phyloP scores from a whole-genome alignment of 2,329 filamentous ascomycete genomes.

The Penicillium sp. region DNA sequence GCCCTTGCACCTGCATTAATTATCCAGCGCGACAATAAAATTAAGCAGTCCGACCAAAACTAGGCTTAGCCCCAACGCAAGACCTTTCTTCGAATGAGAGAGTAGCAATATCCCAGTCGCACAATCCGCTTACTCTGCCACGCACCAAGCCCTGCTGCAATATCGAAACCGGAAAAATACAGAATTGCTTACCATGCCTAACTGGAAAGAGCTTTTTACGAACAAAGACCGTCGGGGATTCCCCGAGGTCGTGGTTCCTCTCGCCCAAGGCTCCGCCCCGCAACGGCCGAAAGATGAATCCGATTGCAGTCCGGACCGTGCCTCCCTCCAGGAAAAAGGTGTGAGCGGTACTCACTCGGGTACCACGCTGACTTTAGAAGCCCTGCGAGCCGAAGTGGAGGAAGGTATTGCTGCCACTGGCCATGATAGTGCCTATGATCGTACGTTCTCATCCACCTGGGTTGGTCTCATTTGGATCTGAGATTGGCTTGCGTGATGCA shows the following conservation, averaged over 20 bases:
- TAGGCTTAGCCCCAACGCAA: conserved; percentile 1
- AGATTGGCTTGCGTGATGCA: conserved; percentile 2
- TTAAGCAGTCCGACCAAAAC: background rate
- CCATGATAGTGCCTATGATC: conserved; percentile 69
- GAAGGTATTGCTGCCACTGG: conserved; percentile 55
- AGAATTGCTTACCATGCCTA: conserved; percentile 8
- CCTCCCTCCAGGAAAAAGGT: conserved; percentile 39
- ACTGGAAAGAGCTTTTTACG: conserved; percentile 14
- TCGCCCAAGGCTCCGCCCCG: conserved; percentile 43
- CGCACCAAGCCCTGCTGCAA: conserved; percentile 9
- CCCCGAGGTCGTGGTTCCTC: conserved; percentile 49
- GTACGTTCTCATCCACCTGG: conserved; percentile 50
- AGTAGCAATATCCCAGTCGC: conserved; percentile 5
- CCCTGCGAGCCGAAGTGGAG: conserved; percentile 65
- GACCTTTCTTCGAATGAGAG: background rate
- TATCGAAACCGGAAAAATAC: background rate
- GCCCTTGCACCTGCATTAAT: conserved; percentile 10
- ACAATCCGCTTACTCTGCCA: conserved; percentile 2
- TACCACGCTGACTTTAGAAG: conserved; percentile 62
- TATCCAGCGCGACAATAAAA: conserved; percentile 9
- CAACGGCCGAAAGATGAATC: conserved; percentile 32
- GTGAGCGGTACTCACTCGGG: conserved; percentile 32
- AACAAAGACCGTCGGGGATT: conserved; percentile 32
- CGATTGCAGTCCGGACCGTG: conserved; percentile 31
- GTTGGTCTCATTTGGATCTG: conserved; percentile 9